Evolutionary conservation across 352 stramenopile genomes (phyloP).

Genomic region (Pythium scleroteichum): DNA sequence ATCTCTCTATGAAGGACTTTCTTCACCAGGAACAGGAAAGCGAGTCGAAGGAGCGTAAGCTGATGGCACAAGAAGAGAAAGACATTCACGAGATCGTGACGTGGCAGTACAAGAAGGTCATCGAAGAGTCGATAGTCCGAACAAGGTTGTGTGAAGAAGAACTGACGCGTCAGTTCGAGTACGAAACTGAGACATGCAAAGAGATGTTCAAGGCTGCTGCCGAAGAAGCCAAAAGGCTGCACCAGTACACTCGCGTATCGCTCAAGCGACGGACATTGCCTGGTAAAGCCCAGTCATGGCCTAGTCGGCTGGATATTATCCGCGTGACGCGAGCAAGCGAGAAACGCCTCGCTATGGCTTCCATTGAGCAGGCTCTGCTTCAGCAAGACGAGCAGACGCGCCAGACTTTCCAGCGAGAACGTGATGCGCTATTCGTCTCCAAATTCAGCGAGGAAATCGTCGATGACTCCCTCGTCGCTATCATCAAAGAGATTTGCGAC

Average conservation of each 20-base stretch:
- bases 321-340: constrained; percentile 53
- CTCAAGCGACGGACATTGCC: constrained; percentile 21
- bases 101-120: constrained; percentile 46
- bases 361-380: constrained; percentile 48
- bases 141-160: constrained; percentile 41
- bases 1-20: constrained; percentile 29
- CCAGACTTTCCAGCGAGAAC: constrained; percentile 33
- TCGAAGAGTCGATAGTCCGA: constrained; percentile 35
- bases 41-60: constrained; percentile 29
- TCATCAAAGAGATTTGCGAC: constrained; percentile 29
- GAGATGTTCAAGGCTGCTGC: constrained; percentile 23
- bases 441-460: constrained; percentile 33
- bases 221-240: constrained; percentile 39
- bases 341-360: constrained; percentile 66
- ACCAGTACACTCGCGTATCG: constrained; percentile 35
- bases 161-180: constrained; percentile 46
- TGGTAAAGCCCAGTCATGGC: constrained; percentile 10
- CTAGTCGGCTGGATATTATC: constrained; percentile 47
- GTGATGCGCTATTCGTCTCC: constrained; percentile 27
- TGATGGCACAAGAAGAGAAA: constrained; percentile 53
- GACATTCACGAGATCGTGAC: constrained; percentile 32
- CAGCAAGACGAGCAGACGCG: constrained; percentile 34
- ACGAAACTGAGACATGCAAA: constrained; percentile 41
- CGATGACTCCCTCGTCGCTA: constrained; percentile 23
- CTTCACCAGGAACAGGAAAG: constrained; percentile 19